Conservation (phyloP, 1,284 basidiomycete genomes). For the Coniferiporia sulphurascens region DNA sequence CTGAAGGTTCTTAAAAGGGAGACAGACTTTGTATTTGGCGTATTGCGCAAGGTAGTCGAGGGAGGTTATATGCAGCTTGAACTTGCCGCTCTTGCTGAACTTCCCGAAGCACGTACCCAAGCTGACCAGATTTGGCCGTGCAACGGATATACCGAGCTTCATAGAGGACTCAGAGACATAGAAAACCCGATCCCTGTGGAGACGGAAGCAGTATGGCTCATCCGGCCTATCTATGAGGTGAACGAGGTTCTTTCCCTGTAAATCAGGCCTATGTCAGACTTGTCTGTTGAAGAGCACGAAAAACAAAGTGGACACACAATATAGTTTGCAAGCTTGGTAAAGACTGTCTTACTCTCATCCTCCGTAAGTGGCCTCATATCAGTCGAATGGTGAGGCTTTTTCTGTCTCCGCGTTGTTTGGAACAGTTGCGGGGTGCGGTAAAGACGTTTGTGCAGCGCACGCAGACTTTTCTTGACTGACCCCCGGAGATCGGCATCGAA, state of each 20-base stretch:
- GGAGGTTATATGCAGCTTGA: constrained; percentile 93
- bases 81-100: constrained; percentile 96
- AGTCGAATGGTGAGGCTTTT: neutral
- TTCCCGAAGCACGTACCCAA: constrained; percentile 98
- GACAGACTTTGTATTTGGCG: constrained; percentile 91
- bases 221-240: constrained; percentile 83
- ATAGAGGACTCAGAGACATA: constrained; percentile 94
- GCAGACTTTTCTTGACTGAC: too few relatives aligned
- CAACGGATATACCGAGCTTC: constrained; percentile 88
- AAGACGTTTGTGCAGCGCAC: too few relatives aligned
- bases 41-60: constrained; percentile 94
- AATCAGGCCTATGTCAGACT: neutral
- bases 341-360: constrained; percentile 83
- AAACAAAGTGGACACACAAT: constrained; percentile 48
- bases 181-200: constrained; percentile 89
- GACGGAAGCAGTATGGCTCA: constrained; percentile 85
- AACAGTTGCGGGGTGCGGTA: neutral
- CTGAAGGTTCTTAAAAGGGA: neutral
- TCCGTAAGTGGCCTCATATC: constrained; percentile 80
- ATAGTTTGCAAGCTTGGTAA: constrained; percentile 89
- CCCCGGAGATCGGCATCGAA: too few relatives aligned
- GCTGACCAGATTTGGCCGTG: constrained; percentile 88
- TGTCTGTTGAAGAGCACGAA: neutral
- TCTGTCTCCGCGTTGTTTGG: neutral
- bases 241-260: constrained; percentile 84